Evolutionary conservation across 2,329 filamentous ascomycete species (phyloP), one percentile per base, ranked within the genome.

Genomic region (Cercospora sp.): DNA sequence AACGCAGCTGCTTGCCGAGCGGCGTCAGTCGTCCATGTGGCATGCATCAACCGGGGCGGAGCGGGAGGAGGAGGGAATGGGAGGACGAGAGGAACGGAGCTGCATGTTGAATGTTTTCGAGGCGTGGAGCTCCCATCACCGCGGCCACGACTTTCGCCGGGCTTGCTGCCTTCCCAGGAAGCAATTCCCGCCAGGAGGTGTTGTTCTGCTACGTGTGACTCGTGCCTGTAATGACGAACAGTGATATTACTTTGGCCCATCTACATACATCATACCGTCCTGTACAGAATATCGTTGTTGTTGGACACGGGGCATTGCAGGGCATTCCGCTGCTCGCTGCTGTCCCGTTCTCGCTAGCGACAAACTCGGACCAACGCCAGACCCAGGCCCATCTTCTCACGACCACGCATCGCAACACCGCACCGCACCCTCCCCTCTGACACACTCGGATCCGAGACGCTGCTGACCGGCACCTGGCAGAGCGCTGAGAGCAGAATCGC

Each of bases 11-110:
- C 65, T 69, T 73, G 73, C 75, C 76, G 45, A 78, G 74, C 63
- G 76, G 74, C 67, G 75, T 77, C 72, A 77, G 63, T 57, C 63
- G 66, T 70, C 76, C 74, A 77, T 77, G 72, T 72, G 70, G 76
- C 76, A 78, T 78, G 71, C 76, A 77, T 73, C 69, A 72, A 72
- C 28, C 18, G 48, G 28, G 28, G 28, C 48, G 48, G 23, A 55
- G 12, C 57, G 30, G 39, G 18, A 20, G 28, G 28, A 45, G 13
- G 51, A n/a, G 20, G n/a, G n/a, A 13, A 45, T 31, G 57, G 61
- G 57, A 58, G 64, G 59, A 26, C 48, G 36, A 53, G 26, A 39
- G 28, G 36, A 59, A 20, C 7, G 23, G n/a, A 45, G 39, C 20
- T 26, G 59, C 51, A 45, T n/a, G 48, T n/a, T 55, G 23, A 55